phyloP scores from a whole-genome alignment of 1,284 basidiomycete genomes.

The Trametes sp. region DNA sequence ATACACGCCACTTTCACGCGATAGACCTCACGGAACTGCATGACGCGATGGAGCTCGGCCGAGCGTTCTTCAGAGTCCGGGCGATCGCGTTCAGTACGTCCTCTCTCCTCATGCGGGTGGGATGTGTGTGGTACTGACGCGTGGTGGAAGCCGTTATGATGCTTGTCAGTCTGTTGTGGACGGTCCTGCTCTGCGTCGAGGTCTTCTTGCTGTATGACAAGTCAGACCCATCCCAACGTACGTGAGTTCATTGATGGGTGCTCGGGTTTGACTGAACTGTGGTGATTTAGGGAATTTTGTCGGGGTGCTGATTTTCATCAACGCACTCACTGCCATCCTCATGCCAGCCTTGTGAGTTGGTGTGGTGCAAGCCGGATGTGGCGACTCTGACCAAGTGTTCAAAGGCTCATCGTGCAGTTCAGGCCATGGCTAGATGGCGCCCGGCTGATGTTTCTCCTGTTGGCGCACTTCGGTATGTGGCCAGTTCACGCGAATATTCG shows the following conservation, averaged over 20 bases:
- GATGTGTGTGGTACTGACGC: conserved; percentile 5
- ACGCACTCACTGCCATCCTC: conserved; percentile 56
- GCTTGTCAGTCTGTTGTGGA: conserved; percentile 51
- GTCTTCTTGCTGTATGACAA: conserved; percentile 49
- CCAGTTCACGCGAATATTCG: background rate
- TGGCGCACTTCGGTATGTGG: conserved; percentile 57
- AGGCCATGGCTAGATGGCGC: conserved; percentile 65
- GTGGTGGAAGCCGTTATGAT: conserved; percentile 44
- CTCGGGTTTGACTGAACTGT: background rate
- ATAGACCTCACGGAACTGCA: background rate
- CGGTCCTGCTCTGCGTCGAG: conserved; percentile 50
- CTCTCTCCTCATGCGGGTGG: conserved; percentile 5
- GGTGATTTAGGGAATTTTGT: conserved; percentile 49
- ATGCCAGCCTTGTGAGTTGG: conserved; percentile 59
- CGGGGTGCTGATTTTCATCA: conserved; percentile 53
- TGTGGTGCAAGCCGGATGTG: background rate
- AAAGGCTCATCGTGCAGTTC: conserved; percentile 59
- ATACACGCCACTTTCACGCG: background rate
- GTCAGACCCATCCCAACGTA: conserved; percentile 49
- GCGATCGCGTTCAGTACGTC: conserved; percentile 50
- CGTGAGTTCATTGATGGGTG: conserved; percentile 30
- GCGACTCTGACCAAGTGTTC: background rate
- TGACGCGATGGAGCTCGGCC: conserved; percentile 45
- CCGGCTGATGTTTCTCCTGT: conserved; percentile 55
- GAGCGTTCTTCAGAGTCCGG: conserved; percentile 51